Evolutionary conservation across 2,329 filamentous ascomycete species (phyloP), one percentile per base, ranked within the genome.

Genomic region (Colletotrichum sp.): DNA sequence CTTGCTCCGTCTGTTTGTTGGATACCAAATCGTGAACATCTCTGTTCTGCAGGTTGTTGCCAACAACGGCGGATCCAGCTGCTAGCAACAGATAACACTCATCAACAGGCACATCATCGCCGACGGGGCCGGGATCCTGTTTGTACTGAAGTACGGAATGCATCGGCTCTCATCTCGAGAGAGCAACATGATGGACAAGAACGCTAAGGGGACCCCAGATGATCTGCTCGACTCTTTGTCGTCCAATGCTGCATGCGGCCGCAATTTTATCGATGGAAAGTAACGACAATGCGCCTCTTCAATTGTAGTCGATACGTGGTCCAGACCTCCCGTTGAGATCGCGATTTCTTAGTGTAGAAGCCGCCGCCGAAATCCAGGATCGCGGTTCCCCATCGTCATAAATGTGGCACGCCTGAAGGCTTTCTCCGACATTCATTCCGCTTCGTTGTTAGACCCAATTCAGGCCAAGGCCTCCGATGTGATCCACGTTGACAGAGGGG

Each of bases 381-480:
- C 43, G 43, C 43, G 43, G 43, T 52, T 52, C n/a, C 10, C 43
- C 43, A 13, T 52, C 43, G 6, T 52, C 43, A 52, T 52, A 13
- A 21, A 52, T 52, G 43, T 13, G 43, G 43, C 43, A 52, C n/a
- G 6, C n/a, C 8, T 52, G n/a, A 52, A 52, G 43, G 43, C 43
- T 52, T 52, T 52, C 43, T 52, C 43, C n/a, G 43, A 52, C 43
- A 52, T 52, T 52, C 43, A 52, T 52, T 52, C 43, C 43, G 43
- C n/a, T 52, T 52, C 43, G 43, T 52, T 52, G 10, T 21, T 21
- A 52, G 43, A 52, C n/a, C 10, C 43, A 52, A 21, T 21, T 21
- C 43, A 13, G 43, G 10, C n/a, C 43, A 52, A 52, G 43, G n/a
- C n/a, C 43, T 24, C 10, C n/a, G 43, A 52, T 7, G 43, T 52